Base-by-base conservation (phyloP, 345 rosid species). In the Linum usitatissimum region DNA sequence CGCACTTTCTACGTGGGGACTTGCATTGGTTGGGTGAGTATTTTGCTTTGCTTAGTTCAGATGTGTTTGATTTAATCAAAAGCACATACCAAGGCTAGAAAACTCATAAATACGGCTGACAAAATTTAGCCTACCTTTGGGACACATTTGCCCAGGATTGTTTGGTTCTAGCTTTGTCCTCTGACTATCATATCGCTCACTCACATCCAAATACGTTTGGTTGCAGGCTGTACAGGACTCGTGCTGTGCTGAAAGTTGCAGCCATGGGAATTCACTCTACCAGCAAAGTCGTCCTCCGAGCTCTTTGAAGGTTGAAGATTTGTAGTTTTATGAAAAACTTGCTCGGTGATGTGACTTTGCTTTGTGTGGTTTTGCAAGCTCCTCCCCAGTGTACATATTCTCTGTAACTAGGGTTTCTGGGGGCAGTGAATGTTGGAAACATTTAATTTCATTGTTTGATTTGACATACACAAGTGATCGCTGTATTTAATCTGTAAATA, bases 1-100 rank as follows among this genome's bases (percentile, higher is more conserved):
- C 68, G 62, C 88, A 12, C 72, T 92, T 21, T 78, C 94, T 51
- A 87, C 95, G 3, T 89, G 91, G 97, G 98, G 97, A 60, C 90
- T 92, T 38, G 84, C 97, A 8, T 68, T 87, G 39, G 80, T 81
- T 58, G 97, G 99, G 99, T 92, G 68, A 66, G 79, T 73, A 18
- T 9, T 23, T 62, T 30, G 14, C 51, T 45, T 45, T 10, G 10
- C 51, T 45, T 13, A 45, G 51, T 34, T 34, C 38, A 34, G 38
- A 5, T 34, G 38, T 34, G 38, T 34, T 23, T 23, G 28, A 40
- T 6, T 40, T 40, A 12, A 7, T 40, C 48, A 40, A 40, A 40
- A 7, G 13, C 48, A 40, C 48, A 40, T 23, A 40, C 17, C 51
- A 45, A 10, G 8, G 14, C 51, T 45, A 45, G 17, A 45, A 3